Evolutionary conservation across 495 filamentous ascomycete genomes (phyloP), one percentile per base, ranked within the genome.

Genomic region (Talaromyces ruber): DNA sequence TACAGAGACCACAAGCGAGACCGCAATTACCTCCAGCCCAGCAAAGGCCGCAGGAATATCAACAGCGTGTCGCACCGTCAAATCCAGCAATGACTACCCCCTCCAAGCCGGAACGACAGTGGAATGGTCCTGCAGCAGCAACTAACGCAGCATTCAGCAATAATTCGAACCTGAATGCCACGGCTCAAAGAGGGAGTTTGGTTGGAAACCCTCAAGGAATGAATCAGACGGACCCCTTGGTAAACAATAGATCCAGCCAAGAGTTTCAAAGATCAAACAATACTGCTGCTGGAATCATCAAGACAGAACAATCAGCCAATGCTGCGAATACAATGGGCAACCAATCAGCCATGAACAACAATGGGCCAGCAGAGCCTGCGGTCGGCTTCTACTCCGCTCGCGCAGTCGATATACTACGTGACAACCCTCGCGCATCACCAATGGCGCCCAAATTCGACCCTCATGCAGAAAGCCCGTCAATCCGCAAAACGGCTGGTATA

Each of bases 401-500:
- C 56, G 89, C 85, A 61, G 87, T 88, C 9, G 77, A 80, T 24
- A 68, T 74, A 28, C 61, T 74, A n/a, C 74, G 75, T 25, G 80
- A 80, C 24, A 76, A 79, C 26, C 72, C 79, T n/a, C 72, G 76
- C 45, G 68, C 66, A 12, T 70, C 70, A 2, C 73, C 78, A 4
- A 58, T 73, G 5, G 81, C 80, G 7, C 81, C 83, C 4, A 76
- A 78, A 55, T 97, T 96, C 72, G 90, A 97, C 68, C 91, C 91
- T 3, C 84, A 87, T 60, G 80, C 85, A 4, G 91, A 96, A 65
- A 92, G 88, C 63, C 90, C 92, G 0, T 92, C 90, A 0, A 93
- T 96, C 62, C 86, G 90, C 30, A 92, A 93, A 67, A 96, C 93
- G 3, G 86, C 88, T 0, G 92, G 92, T n/a, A 81, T 97, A 53